Percentiles rank a stretch among this genome's conserved stretches.
phyloP scores from a whole-genome alignment of 345 rosid genomes.

The Conringia planisiliqua region DNA sequence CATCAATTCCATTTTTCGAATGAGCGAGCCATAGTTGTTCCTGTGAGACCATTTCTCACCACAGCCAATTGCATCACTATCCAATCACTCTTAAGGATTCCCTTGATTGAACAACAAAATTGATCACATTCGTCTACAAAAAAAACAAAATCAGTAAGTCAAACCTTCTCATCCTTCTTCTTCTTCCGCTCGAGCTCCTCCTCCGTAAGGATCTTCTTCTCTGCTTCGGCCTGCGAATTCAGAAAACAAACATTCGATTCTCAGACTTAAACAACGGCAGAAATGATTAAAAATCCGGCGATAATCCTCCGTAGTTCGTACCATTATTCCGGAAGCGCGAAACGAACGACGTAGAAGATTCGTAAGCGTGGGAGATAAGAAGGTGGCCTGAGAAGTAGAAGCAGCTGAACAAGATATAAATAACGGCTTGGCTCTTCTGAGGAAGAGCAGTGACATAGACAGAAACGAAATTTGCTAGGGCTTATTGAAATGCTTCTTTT shows the following conservation, averaged over 20 bases:
- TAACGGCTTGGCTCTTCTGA: slow-evolving; percentile 29
- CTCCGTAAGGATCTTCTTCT: slow-evolving; percentile 49
- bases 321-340: slow-evolving; percentile 31
- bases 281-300: neutral
- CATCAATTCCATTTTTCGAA: neutral
- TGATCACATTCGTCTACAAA: neutral
- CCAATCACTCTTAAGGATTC: neutral
- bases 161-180: slow-evolving; percentile 89
- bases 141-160: neutral
- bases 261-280: neutral
- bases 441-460: slow-evolving; percentile 31
- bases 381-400: neutral
- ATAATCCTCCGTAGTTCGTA: neutral
- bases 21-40: neutral
- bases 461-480: slow-evolving; percentile 10
- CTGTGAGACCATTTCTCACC: neutral
- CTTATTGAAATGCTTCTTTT: neutral
- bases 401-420: slow-evolving; percentile 1
- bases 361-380: neutral
- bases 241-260: neutral
- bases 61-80: slow-evolving; percentile 11
- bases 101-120: neutral
- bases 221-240: slow-evolving; percentile 49
- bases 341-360: slow-evolving; percentile 10
- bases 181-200: slow-evolving; percentile 86